phyloP scores from a whole-genome alignment of 768 basidiomycete species.

The Termitomyces sp. region DNA sequence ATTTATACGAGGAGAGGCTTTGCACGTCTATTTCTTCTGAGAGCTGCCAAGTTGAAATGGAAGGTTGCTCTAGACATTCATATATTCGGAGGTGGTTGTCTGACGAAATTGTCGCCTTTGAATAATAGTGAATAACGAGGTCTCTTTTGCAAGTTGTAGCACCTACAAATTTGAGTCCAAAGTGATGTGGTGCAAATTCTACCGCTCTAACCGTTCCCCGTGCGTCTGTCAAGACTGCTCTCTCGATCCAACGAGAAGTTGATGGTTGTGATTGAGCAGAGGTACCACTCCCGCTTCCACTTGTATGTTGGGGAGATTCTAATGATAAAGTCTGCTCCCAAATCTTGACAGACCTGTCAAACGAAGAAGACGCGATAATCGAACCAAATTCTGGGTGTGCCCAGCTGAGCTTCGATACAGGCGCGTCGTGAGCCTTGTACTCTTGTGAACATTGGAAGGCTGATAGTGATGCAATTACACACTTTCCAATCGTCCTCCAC shows the following conservation, averaged over 20 bases:
- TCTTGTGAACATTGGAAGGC: neutral
- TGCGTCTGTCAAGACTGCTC: constrained; percentile 73
- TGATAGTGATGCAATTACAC: constrained; percentile 9
- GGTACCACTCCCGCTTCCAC: constrained; percentile 18
- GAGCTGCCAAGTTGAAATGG: constrained; percentile 69
- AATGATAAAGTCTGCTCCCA: constrained; percentile 65
- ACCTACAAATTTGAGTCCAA: constrained; percentile 82
- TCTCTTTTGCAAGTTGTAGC: neutral
- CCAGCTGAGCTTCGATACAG: constrained; percentile 80
- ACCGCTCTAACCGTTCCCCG: constrained; percentile 81
- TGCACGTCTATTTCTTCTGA: constrained; percentile 73
- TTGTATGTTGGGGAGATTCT: constrained; percentile 20
- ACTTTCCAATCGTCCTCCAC: constrained; percentile 93
- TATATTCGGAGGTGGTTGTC: constrained; percentile 88
- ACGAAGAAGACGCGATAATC: constrained; percentile 80
- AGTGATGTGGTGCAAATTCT: constrained; percentile 83
- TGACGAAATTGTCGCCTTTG: constrained; percentile 79
- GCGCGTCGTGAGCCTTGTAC: constrained; percentile 86
- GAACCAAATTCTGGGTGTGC: constrained; percentile 91
- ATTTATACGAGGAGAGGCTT: constrained; percentile 40
- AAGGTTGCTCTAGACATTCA: constrained; percentile 79
- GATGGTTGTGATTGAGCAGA: constrained; percentile 17
- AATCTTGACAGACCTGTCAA: constrained; percentile 88
- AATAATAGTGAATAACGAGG: neutral
- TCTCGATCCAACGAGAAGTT: constrained; percentile 62